Evolutionary conservation across 148 eudicot species (phyloP).

Genomic region (Fagopyrum tataricum): DNA sequence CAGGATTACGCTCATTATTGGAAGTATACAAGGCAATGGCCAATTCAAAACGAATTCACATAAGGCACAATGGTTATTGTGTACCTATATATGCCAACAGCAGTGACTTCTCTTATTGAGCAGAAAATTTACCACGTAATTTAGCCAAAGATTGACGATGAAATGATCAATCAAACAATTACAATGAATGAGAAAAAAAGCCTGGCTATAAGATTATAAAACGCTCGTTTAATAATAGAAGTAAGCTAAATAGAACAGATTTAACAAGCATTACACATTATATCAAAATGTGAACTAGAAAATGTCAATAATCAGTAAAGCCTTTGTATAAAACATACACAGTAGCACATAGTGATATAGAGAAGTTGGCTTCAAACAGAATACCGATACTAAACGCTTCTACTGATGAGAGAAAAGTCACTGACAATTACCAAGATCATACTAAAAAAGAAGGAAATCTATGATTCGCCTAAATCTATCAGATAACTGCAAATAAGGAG

Average conservation of each 20-base stretch:
- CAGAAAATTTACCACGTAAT: not conserved
- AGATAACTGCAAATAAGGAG: constrained; percentile 21
- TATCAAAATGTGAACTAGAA: not conserved
- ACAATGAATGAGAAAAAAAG: not conserved
- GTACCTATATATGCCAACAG: too few relatives aligned
- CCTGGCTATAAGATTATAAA: not conserved
- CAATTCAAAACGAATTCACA: not conserved
- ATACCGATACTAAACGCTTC: not conserved
- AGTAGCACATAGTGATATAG: not conserved
- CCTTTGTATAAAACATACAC: not conserved
- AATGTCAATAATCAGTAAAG: not conserved
- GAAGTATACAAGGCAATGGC: not conserved
- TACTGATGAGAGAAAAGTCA: not conserved
- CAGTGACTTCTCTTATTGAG: too few relatives aligned
- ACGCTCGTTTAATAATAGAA: not conserved
- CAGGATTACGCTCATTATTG: not conserved
- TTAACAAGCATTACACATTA: not conserved
- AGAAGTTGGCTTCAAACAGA: constrained; percentile 4
- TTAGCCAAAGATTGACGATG: not conserved
- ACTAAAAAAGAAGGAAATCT: not conserved
- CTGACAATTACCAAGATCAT: not conserved
- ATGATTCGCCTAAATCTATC: not conserved
- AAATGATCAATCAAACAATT: not conserved
- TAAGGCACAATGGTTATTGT: not conserved
- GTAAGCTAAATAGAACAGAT: not conserved